phyloP scores from a whole-genome alignment of 257 asterid species.

The Plantago ovata region DNA sequence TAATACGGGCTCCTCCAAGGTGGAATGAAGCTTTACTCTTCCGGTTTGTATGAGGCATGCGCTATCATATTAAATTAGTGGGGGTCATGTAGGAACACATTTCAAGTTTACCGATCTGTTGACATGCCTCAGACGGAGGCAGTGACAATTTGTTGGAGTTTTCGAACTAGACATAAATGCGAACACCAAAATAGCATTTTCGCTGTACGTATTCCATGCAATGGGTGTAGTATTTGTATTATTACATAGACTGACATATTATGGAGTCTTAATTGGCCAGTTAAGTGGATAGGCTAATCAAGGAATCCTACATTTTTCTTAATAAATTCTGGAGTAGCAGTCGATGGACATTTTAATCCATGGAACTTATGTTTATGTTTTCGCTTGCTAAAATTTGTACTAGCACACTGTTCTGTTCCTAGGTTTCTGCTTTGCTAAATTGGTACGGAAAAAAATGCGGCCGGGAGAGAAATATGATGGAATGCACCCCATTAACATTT shows the following conservation, averaged over 20 bases:
- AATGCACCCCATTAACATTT: no score
- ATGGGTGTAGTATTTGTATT: no score
- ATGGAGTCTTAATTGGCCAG: neutral
- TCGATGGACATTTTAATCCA: no score
- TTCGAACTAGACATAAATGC: neutral
- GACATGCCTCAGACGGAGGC: slow-evolving; percentile 53
- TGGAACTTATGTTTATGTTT: no score
- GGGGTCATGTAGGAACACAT: slow-evolving; percentile 40
- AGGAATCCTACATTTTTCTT: neutral
- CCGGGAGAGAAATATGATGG: no score
- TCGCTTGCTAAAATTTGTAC: no score
- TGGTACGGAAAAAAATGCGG: no score
- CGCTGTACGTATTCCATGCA: slow-evolving; percentile 17
- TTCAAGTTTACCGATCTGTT: slow-evolving; percentile 42
- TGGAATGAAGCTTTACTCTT: slow-evolving; percentile 18
- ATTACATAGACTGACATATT: no score
- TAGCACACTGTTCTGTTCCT: no score
- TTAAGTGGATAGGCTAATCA: neutral
- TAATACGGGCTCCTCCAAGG: slow-evolving; percentile 20
- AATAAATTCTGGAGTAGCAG: neutral
- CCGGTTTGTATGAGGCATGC: slow-evolving; percentile 28
- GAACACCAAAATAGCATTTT: slow-evolving; percentile 6
- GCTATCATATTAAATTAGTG: slow-evolving; percentile 23
- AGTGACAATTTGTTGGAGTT: slow-evolving; percentile 22
- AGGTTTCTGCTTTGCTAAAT: no score